Conservation (phyloP, 805 yeast genomes). For the Kluyveromyces starmeri region DNA sequence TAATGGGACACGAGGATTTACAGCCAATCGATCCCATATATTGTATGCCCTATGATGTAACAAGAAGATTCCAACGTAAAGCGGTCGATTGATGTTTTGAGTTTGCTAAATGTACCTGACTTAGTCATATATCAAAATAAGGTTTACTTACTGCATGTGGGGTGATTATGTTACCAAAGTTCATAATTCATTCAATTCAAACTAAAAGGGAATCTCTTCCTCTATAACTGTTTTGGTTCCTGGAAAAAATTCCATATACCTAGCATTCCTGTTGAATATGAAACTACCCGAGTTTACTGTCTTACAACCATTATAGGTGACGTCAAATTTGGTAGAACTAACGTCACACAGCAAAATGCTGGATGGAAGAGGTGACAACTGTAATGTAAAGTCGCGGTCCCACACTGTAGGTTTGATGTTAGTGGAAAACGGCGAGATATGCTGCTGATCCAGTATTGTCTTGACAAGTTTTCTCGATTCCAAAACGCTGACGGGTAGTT, state of each 20-base stretch:
- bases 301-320: slow-evolving; percentile 75
- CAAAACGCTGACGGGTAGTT: slow-evolving; percentile 37
- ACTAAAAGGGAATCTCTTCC: slow-evolving; percentile 36
- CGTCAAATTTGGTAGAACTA: slow-evolving; percentile 60
- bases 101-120: too few species aligned
- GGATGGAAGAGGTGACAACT: slow-evolving; percentile 74
- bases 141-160: too few species aligned
- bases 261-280: slow-evolving; percentile 38
- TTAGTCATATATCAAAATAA: too few species aligned
- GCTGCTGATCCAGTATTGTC: slow-evolving; percentile 81
- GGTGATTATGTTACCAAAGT: too few species aligned
- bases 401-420: slow-evolving; percentile 56
- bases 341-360: slow-evolving; percentile 57
- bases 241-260: slow-evolving; percentile 70
- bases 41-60: slow-evolving; percentile 56
- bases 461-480: slow-evolving; percentile 67
- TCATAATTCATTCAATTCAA: too few species aligned
- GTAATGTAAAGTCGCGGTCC: slow-evolving; percentile 59
- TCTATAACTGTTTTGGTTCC: slow-evolving; percentile 42
- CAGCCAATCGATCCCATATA: slow-evolving; percentile 74
- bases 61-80: slow-evolving; percentile 23
- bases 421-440: slow-evolving; percentile 68
- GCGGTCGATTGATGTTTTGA: not conserved
- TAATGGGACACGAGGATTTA: slow-evolving; percentile 55
- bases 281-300: slow-evolving; percentile 65